Evolutionary conservation across 1,139 yeast genomes (phyloP).

Genomic region (Zygoascus hellenicus): DNA sequence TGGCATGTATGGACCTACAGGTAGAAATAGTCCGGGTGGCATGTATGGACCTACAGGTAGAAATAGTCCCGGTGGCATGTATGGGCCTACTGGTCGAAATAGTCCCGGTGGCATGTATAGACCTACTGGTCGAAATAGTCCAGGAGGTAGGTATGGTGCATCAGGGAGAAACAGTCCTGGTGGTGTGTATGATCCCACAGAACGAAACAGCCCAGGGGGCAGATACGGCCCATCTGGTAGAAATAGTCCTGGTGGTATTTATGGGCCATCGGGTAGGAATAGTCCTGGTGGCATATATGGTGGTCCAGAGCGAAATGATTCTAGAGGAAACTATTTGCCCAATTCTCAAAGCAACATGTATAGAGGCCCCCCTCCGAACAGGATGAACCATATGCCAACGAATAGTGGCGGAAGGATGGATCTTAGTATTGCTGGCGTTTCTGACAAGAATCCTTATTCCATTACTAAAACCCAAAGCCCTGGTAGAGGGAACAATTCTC

Average conservation of each 20-base stretch:
- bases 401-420: no score
- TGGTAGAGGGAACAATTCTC: no score
- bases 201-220: slow-evolving; percentile 1
- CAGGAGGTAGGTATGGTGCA: no score
- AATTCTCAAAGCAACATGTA: no score
- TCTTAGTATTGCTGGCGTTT: no score
- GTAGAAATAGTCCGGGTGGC: not conserved
- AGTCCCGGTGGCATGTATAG: not conserved
- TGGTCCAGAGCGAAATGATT: no score
- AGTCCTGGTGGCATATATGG: not conserved
- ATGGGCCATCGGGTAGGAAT: not conserved
- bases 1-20: not conserved
- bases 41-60: not conserved
- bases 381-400: no score
- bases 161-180: not conserved
- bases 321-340: no score
- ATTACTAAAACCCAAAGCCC: no score
- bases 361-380: no score
- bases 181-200: not conserved
- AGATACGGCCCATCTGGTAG: not conserved
- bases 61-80: not conserved
- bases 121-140: no score
- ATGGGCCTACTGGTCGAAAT: not conserved
- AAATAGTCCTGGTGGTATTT: not conserved
- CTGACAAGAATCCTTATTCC: no score